These are phyloP conservation scores for Actinomortierella ambigua DNA, from an alignment of 371 early-diverging fungal genomes.

Conservation along the genomic window DNA sequence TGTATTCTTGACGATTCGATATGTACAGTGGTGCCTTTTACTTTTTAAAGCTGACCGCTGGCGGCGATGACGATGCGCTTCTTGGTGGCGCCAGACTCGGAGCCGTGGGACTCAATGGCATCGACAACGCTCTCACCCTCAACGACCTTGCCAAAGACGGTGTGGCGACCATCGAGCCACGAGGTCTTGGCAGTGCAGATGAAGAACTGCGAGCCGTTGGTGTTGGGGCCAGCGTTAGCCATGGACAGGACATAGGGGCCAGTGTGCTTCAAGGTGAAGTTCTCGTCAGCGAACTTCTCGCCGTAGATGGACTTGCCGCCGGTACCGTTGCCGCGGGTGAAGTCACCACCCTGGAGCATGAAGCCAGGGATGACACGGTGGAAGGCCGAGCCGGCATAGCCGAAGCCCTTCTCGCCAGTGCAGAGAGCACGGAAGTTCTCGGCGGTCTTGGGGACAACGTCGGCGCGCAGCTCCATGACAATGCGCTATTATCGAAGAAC, in stretches of 20 bases:
- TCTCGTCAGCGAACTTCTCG: conserved; percentile 95
- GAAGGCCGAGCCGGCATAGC: conserved; percentile 91
- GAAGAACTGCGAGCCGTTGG: conserved; percentile 99
- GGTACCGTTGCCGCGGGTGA: conserved; percentile 94
- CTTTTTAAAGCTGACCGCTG: conserved; percentile 37
- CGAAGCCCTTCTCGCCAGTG: conserved; percentile 70
- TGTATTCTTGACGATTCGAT: too few relatives aligned
- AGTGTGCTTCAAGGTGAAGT: conserved; percentile 94
- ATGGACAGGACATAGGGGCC: conserved; percentile 88
- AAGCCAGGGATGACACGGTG: conserved; percentile 95
- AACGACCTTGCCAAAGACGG: conserved; percentile 96
- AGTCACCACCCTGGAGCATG: conserved; percentile 99
- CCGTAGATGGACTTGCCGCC: conserved; percentile 99
- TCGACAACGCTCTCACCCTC: conserved; percentile 54
- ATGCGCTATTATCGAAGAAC: conserved; percentile 55
- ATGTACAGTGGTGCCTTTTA: too few relatives aligned
- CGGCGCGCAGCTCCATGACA: conserved; percentile 71
- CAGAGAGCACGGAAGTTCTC: conserved; percentile 86
- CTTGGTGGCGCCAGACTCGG: conserved; percentile 11
- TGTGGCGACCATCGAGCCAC: conserved; percentile 99
- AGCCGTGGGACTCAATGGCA: conserved; percentile 29
- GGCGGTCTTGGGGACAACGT: conserved; percentile 86
- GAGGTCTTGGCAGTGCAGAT: conserved; percentile 83
- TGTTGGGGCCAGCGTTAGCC: conserved; percentile 96
- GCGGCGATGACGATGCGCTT: conserved; percentile 21